Evolutionary conservation across 2,329 filamentous ascomycete species (phyloP).

Genomic region (Microdochium paspali): DNA sequence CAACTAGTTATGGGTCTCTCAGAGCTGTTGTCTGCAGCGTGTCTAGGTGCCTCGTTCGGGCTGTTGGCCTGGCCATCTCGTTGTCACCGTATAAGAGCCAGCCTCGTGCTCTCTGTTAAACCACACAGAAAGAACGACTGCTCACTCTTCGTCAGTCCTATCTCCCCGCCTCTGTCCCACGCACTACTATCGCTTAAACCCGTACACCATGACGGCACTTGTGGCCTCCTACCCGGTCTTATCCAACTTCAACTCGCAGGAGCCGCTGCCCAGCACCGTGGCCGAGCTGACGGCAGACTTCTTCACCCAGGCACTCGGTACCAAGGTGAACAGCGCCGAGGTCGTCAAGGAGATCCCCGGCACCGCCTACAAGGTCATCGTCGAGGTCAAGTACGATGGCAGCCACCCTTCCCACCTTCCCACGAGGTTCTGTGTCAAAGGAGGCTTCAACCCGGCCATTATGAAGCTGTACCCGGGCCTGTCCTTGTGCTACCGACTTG

Average conservation of each 20-base stretch:
- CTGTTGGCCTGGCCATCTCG: no score
- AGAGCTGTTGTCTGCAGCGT: no score
- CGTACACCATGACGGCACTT: no score
- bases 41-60: no score
- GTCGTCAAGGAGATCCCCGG: conserved; percentile 7
- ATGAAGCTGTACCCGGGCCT: conserved; percentile 1
- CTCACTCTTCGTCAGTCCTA: no score
- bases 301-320: conserved; percentile 6
- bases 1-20: no score
- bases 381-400: conserved; percentile 6
- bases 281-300: conserved; percentile 8
- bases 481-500: conserved; percentile 6
- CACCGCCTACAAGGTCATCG: conserved; percentile 9
- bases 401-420: conserved; percentile 1
- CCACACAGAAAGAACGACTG: no score
- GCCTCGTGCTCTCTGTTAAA: no score
- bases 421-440: conserved; percentile 9
- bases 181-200: no score
- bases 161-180: no score
- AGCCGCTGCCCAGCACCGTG: conserved; percentile 1
- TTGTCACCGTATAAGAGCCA: no score
- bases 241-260: neutral
- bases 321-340: conserved; percentile 4
- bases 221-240: no score
- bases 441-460: conserved; percentile 7